Evolutionary conservation across 179 eudicot genomes (phyloP), one percentile per base, ranked within the genome.

Genomic region (Silene coronaria): DNA sequence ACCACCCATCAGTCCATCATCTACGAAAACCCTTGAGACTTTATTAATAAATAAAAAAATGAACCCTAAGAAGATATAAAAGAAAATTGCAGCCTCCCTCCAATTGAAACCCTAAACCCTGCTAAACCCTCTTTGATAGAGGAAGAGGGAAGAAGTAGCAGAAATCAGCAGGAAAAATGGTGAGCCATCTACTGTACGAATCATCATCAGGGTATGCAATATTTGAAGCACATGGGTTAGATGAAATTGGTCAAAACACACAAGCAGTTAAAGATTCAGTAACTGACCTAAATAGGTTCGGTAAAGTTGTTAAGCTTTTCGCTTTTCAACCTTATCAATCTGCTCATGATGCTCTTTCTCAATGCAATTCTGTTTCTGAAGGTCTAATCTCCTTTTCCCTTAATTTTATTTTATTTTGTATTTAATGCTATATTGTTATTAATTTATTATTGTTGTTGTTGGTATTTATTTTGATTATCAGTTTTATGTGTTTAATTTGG

Each of bases 281-380:
- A 1, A 1, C 83, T 3, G 99, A 95, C 75, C 76, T 95, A 17
- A 89, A 80, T 27, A 84, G 99, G 1, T 95, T 95, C 42, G 95
- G 99, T 0, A 87, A 90, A 74, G 95, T 90, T 22, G 96, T 92
- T 0, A 83, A 90, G 84, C 88, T 92, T 10, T 80, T 57, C 3
- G 97, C 89, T 51, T 95, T 95, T 74, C 84, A 74, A 19, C 97
- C 97, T 0, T 92, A 84, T 75, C 91, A 86, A 9, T 88, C 95
- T 6, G 97, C 97, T 12, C 85, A 87, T 19, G 99, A 95, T 74
- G 95, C 93, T 78, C 96, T 95, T 51, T 88, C 90, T 80, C 97
- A 95, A 65, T 78, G 83, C 80, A 95, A 89, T 78, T 91, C 96
- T 46, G 80, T 95, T 48, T 92, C 99, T 58, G 99, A 95, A 90